A percentile compares a stretch with the other conserved stretches of the same genome.
These are phyloP conservation scores for Alternaria gaisen DNA, from an alignment of 2,329 filamentous ascomycete species.

Conservation along the genomic window DNA sequence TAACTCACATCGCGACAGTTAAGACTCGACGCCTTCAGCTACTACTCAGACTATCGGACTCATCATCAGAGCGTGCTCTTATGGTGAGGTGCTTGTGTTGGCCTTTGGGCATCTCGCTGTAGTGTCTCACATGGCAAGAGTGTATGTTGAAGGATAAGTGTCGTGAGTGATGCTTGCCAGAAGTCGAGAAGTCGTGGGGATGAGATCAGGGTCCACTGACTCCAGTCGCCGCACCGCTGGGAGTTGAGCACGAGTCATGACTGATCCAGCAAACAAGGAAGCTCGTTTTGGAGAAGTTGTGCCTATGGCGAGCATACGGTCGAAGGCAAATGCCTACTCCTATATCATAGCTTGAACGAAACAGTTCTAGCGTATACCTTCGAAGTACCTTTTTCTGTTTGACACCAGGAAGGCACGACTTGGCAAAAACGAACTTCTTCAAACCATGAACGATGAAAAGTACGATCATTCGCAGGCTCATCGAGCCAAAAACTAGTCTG, in stretches of 20 bases:
- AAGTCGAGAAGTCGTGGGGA: neutral
- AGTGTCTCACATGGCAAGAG: neutral
- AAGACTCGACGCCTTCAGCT: no score
- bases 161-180: neutral
- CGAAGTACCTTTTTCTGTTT: no score
- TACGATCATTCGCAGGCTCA: neutral
- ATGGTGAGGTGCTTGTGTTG: no score
- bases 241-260: neutral
- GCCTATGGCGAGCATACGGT: rapidly evolving
- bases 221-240: neutral
- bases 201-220: neutral
- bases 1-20: no score
- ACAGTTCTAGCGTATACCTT: no score
- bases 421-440: neutral
- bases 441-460: neutral
- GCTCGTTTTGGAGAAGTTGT: no score
- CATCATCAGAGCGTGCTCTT: no score
- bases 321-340: neutral
- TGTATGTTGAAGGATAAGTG: neutral
- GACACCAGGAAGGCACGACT: neutral
- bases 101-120: no score
- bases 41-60: no score
- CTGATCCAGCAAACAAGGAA: neutral
- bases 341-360: neutral
- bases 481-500: neutral